phyloP scores from a whole-genome alignment of 2,329 filamentous ascomycete genomes.

The Colletotrichum horii region DNA sequence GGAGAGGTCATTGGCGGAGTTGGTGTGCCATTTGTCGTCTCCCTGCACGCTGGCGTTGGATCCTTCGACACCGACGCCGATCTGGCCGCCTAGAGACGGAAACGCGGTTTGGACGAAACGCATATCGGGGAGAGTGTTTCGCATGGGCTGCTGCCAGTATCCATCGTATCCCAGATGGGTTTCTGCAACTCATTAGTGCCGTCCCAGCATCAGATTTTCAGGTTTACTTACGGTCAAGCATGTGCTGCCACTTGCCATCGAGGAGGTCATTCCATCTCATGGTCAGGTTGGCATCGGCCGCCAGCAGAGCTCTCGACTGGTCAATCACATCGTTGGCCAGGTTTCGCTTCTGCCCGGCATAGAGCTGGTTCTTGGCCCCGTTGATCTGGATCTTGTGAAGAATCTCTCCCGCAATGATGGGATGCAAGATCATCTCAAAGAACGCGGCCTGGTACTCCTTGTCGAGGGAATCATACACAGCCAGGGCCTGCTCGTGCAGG shows the following conservation, averaged over 20 bases:
- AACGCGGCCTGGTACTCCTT: constrained; percentile 59
- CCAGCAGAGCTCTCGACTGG: constrained; percentile 56
- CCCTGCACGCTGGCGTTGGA: constrained; percentile 71
- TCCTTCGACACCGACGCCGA: constrained; percentile 69
- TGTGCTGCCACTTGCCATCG: constrained; percentile 66
- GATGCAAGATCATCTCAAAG: constrained; percentile 63
- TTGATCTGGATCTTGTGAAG: constrained; percentile 55
- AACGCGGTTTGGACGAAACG: constrained; percentile 64
- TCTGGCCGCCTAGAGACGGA: constrained; percentile 62
- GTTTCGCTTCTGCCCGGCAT: constrained; percentile 50
- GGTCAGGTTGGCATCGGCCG: constrained; percentile 62
- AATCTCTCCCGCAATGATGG: constrained; percentile 57
- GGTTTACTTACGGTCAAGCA: constrained; percentile 58
- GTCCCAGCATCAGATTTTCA: rapidly evolving
- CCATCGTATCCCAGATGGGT: constrained; percentile 60
- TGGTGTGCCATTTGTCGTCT: constrained; percentile 52
- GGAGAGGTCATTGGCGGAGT: constrained; percentile 56
- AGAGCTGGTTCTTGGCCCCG: constrained; percentile 48
- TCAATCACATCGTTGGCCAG: constrained; percentile 55
- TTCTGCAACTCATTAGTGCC: constrained; percentile 32
- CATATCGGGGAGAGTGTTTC: constrained; percentile 68
- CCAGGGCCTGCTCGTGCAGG: constrained; percentile 58
- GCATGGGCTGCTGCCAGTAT: constrained; percentile 75
- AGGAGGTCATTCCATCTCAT: constrained; percentile 62
- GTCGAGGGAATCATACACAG: constrained; percentile 59